These are phyloP conservation scores for Gossypium gossypioides DNA, from an alignment of 441 rosid species.

Conservation along the genomic window DNA sequence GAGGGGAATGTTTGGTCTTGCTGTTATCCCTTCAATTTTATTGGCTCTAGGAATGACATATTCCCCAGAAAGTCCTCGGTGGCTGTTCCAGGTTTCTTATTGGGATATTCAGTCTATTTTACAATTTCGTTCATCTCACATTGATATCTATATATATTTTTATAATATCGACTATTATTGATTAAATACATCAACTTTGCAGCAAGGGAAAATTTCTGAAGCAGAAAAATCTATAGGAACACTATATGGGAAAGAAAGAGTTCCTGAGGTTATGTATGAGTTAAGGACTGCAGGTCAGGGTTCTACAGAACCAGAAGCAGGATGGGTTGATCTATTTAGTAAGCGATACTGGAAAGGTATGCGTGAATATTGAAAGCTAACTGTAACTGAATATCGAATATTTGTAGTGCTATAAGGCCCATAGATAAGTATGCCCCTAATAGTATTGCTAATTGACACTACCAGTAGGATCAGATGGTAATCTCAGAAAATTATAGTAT, in stretches of 20 bases:
- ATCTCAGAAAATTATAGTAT: background rate
- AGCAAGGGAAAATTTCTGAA: conserved; percentile 78
- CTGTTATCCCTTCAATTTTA: conserved; percentile 72
- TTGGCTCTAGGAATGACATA: conserved; percentile 79
- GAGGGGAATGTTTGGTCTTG: conserved; percentile 90
- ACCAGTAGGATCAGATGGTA: background rate
- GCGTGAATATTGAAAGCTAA: conserved; percentile 3
- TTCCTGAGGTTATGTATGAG: conserved; percentile 71
- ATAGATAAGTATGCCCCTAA: background rate
- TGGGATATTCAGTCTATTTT: background rate
- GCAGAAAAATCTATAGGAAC: conserved; percentile 72
- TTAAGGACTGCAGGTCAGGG: conserved; percentile 56
- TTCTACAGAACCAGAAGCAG: conserved; percentile 79
- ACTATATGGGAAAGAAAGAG: conserved; percentile 83
- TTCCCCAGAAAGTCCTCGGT: conserved; percentile 98
- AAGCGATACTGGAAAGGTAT: conserved; percentile 91
- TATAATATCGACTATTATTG: conserved; percentile 9
- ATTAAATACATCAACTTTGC: conserved; percentile 19
- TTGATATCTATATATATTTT: background rate
- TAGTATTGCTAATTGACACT: background rate
- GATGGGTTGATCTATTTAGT: conserved; percentile 91
- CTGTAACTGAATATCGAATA: background rate
- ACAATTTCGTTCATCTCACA: background rate
- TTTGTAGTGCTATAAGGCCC: background rate
- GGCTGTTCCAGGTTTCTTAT: conserved; percentile 81